A percentile compares a stretch with the other conserved stretches of the same genome.
These are phyloP conservation scores for Wickerhamomyces sp. DNA, from an alignment of 1,139 yeast species.

Conservation along the genomic window DNA sequence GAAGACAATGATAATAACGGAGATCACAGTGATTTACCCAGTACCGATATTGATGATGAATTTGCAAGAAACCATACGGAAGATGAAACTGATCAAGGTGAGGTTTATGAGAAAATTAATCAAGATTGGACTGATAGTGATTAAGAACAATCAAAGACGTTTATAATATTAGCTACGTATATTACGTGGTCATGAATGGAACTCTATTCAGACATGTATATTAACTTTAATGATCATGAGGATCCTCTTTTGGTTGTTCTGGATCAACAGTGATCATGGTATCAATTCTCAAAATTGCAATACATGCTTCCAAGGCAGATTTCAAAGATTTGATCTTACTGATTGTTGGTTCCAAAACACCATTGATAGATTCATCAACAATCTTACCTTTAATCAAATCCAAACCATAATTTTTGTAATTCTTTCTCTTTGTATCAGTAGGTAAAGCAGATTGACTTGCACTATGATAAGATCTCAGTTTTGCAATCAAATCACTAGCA, in stretches of 20 bases:
- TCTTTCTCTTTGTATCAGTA: conserved; percentile 75
- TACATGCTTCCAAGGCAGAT: conserved; percentile 96
- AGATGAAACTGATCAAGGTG: too few species aligned
- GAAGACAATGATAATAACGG: conserved; percentile 5
- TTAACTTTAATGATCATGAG: conserved; percentile 75
- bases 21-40: conserved; percentile 2
- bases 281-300: conserved; percentile 95
- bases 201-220: too few species aligned
- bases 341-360: conserved; percentile 94
- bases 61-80: too few species aligned
- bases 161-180: too few species aligned
- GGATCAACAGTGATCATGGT: conserved; percentile 98
- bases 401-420: conserved; percentile 86
- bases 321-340: conserved; percentile 89
- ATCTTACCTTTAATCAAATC: conserved; percentile 89
- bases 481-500: conserved; percentile 89
- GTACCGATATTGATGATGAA: too few species aligned
- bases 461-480: conserved; percentile 93
- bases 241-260: conserved; percentile 88
- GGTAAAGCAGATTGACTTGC: conserved; percentile 86
- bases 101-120: too few species aligned
- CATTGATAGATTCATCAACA: conserved; percentile 76
- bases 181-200: too few species aligned
- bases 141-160: too few species aligned
- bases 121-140: too few species aligned